A percentile compares a stretch with the other conserved stretches of the same genome.
phyloP scores from a whole-genome alignment of 805 yeast genomes.

The Lipomyces starkeyi region DNA sequence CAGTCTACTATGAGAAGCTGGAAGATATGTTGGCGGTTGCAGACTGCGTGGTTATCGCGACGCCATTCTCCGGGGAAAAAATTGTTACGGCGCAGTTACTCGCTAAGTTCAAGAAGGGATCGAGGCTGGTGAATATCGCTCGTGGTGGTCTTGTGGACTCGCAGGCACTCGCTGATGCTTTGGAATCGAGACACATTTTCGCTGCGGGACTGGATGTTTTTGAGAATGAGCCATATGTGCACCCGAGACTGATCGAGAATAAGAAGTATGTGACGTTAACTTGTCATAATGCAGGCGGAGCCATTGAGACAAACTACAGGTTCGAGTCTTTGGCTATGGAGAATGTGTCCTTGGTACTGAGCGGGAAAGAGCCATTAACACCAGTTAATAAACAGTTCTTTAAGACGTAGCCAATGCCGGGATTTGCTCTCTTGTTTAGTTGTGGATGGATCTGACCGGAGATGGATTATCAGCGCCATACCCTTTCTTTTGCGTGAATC shows the following conservation, averaged over 20 bases:
- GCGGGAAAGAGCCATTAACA: not conserved
- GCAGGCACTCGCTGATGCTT: conserved; percentile 4
- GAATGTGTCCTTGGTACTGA: conserved; percentile 8
- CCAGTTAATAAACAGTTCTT: conserved; percentile 2
- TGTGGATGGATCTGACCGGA: no score
- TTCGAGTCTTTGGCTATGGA: conserved; percentile 18
- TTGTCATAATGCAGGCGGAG: conserved; percentile 16
- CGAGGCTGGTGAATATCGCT: conserved; percentile 24
- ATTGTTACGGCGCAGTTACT: conserved; percentile 14
- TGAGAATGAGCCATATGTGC: conserved; percentile 12
- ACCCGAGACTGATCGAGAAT: conserved; percentile 8
- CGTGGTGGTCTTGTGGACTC: conserved; percentile 5
- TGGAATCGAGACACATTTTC: not conserved
- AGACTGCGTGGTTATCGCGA: conserved; percentile 43
- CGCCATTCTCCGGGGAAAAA: conserved; percentile 35
- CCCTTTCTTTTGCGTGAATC: no score
- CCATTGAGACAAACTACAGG: conserved; percentile 9
- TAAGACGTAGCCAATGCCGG: not conserved
- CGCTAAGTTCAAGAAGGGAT: conserved; percentile 29
- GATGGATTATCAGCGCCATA: no score
- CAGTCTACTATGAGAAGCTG: conserved; percentile 40
- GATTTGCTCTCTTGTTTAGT: no score
- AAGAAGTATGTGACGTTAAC: conserved; percentile 13
- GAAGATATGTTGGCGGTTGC: conserved; percentile 44
- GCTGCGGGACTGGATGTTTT: conserved; percentile 19